phyloP scores from a whole-genome alignment of 345 rosid species.

The Aquilaria sinensis region DNA sequence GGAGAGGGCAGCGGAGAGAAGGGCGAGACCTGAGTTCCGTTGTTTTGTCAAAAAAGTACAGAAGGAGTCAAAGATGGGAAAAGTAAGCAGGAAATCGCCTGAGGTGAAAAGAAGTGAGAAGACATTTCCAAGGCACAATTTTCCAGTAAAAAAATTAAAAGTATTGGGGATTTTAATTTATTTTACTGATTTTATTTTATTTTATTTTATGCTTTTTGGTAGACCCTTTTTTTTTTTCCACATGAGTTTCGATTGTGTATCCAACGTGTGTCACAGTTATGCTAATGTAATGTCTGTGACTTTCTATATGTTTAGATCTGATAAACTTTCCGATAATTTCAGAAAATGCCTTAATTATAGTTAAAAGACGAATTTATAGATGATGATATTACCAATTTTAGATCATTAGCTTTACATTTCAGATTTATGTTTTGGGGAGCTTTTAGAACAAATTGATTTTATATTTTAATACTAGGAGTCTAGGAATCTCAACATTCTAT shows the following conservation, averaged over 20 bases:
- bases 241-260: neutral
- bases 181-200: neutral
- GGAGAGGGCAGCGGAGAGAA: constrained; percentile 26
- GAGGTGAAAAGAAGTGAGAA: constrained; percentile 19
- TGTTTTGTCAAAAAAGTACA: constrained; percentile 14
- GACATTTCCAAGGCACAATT: constrained; percentile 31
- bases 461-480: too few relatives aligned
- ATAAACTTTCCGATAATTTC: too few relatives aligned
- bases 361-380: too few relatives aligned
- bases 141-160: neutral
- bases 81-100: constrained; percentile 22
- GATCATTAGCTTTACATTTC: too few relatives aligned
- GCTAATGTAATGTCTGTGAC: neutral
- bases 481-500: too few relatives aligned
- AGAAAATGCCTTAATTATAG: too few relatives aligned
- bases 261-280: neutral
- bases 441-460: too few relatives aligned
- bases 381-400: too few relatives aligned
- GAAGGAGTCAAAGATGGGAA: constrained; percentile 30
- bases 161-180: neutral
- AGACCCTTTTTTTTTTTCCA: neutral
- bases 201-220: too few relatives aligned
- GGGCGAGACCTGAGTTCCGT: constrained; percentile 3
- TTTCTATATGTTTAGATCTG: too few relatives aligned
- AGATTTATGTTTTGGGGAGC: too few relatives aligned